Conservation (phyloP, 1,139 yeast species). For the Saccharomycopsis hybrid region DNA sequence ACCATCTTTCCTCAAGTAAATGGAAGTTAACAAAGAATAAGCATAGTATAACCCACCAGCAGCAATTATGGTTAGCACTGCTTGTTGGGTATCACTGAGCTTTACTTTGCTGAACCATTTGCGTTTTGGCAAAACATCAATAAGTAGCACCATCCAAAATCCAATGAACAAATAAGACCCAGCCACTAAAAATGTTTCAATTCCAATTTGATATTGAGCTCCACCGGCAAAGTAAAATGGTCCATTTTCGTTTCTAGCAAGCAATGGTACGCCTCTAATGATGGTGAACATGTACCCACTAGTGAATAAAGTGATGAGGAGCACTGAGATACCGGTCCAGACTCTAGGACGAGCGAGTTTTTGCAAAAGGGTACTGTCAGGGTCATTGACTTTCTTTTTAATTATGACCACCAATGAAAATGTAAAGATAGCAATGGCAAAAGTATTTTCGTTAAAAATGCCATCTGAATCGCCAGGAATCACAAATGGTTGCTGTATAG, state of each 20-base stretch:
- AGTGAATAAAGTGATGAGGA: conserved; percentile 38
- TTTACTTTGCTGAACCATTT: conserved; percentile 6
- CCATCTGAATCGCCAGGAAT: conserved; percentile 26
- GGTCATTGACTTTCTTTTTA: conserved; percentile 41
- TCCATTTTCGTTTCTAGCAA: conserved; percentile 46
- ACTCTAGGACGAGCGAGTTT: conserved; percentile 32
- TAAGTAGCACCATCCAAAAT: conserved; percentile 29
- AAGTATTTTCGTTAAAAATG: conserved; percentile 31
- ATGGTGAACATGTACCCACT: conserved; percentile 62
- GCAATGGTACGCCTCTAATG: conserved; percentile 54
- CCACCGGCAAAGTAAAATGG: conserved; percentile 55
- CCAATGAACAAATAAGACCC: conserved; percentile 41
- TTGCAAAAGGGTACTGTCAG: conserved; percentile 27
- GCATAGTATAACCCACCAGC: conserved; percentile 23
- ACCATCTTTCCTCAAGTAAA: conserved; percentile 26
- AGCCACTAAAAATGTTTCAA: conserved; percentile 50
- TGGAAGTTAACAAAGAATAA: conserved; percentile 25
- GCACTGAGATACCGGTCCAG: conserved; percentile 36
- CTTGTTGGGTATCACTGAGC: conserved; percentile 8
- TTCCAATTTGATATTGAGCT: conserved; percentile 59
- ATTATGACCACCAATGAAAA: conserved; percentile 41
- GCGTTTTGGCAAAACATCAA: conserved; percentile 11
- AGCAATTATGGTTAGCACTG: conserved; percentile 18
- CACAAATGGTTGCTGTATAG: conserved; percentile 30
- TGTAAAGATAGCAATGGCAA: conserved; percentile 40